Evolutionary conservation across 805 yeast species (phyloP), one percentile per base, ranked within the genome.

Genomic region (Pichia heedii): DNA sequence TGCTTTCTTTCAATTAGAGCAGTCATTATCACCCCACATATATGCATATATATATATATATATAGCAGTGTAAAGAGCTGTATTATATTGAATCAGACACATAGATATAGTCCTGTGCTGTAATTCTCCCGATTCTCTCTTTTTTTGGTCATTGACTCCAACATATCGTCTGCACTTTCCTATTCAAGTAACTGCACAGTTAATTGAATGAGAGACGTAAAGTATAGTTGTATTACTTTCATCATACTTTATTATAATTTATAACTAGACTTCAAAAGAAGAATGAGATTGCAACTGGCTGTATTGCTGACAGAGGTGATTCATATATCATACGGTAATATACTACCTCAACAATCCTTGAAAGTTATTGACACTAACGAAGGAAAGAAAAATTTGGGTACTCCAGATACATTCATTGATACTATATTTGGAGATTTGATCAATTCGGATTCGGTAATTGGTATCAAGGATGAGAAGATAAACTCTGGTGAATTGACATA

Each of bases 381-480:
- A 24, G 27, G 16, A 15, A 29, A 29, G n/a, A n/a, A n/a, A n/a
- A n/a, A n/a, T n/a, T n/a, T n/a, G n/a, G n/a, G n/a, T 21, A 9
- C 36, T 20, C 47, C 47, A 22, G 35, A 22, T 5, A 38, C 56
- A 4, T 55, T 55, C 24, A 52, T 56, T 48, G 62, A 57, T 38
- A 32, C 43, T 10, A 41, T 58, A 8, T 57, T 51, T 36, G 62
- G 62, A 4, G 53, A 41, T 8, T 32, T 58, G 19, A 42, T 56
- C 4, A 50, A 50, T 29, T 32, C 50, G 5, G 47, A 43, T 1
- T 44, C 48, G 15, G 50, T 47, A 2, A 27, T 36, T 18, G 10
- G 24, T 1, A 12, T 22, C 18, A 54, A 54, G 36, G 19, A 32
- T 11, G 16, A 19, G 1, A 34, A 42, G 16, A 9, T 53, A 22